Evolutionary conservation across 805 yeast genomes (phyloP).

Genomic region (Myxozyma neotropica): DNA sequence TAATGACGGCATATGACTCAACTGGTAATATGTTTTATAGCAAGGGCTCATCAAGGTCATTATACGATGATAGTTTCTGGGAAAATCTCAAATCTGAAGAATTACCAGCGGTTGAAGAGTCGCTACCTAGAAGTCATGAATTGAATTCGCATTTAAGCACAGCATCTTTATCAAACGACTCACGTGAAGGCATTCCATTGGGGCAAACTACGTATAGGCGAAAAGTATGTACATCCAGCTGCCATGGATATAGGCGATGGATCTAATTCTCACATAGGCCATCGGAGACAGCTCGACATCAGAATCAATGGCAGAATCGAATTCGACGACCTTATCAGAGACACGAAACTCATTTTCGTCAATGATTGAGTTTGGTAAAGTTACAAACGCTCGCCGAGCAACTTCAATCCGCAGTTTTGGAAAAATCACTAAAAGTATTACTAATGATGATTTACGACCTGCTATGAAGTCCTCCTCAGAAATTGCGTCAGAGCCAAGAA

Average conservation of each 20-base stretch:
- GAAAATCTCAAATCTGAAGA: conserved; percentile 9
- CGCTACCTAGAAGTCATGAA: not conserved
- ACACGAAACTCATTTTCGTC: not conserved
- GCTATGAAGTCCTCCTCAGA: not conserved
- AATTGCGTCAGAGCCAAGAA: not conserved
- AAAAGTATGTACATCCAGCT: not conserved
- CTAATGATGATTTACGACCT: not conserved
- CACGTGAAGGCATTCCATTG: conserved; percentile 73
- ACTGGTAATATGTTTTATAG: conserved; percentile 6
- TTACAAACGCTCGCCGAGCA: conserved; percentile 1
- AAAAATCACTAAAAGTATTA: conserved; percentile 1
- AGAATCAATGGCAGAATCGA: conserved; percentile 4
- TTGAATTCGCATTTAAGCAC: not conserved
- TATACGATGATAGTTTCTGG: conserved; percentile 24
- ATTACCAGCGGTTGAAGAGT: not conserved
- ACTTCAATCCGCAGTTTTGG: conserved; percentile 10
- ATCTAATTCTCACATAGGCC: not conserved
- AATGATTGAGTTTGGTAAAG: not conserved
- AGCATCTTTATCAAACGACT: not conserved
- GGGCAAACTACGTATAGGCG: conserved; percentile 76
- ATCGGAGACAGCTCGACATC: conserved; percentile 10
- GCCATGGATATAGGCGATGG: no score
- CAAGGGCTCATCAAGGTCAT: not conserved
- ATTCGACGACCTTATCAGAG: not conserved
- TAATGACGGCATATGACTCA: conserved; percentile 13